Conservation (phyloP, 1,284 basidiomycete genomes). For the Amylostereum areolatum region DNA sequence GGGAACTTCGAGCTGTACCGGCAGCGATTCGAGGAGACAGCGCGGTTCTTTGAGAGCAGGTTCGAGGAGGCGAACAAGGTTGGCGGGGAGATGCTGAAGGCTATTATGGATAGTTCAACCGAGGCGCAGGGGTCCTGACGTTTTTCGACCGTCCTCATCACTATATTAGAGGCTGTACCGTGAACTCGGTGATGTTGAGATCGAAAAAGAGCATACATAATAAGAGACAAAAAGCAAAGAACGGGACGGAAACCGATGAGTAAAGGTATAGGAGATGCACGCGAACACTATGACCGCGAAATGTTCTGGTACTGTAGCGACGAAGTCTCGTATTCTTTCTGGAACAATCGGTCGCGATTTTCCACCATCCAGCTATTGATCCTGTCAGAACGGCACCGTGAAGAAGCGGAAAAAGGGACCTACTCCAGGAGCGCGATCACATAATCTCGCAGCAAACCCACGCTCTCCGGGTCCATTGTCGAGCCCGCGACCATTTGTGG, state of each 20-base stretch:
- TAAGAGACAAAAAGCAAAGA: too few species aligned
- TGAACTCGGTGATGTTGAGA: too few species aligned
- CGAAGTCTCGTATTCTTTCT: constrained; percentile 67
- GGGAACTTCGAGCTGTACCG: constrained; percentile 89
- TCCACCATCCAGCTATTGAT: constrained; percentile 57
- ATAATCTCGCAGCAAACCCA: constrained; percentile 82
- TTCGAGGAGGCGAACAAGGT: constrained; percentile 84
- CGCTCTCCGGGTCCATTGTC: constrained; percentile 86
- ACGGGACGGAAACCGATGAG: too few species aligned
- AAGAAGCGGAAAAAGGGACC: constrained; percentile 25
- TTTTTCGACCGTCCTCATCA: too few species aligned
- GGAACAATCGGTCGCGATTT: constrained; percentile 65
- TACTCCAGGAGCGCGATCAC: constrained; percentile 85
- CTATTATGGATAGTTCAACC: constrained; percentile 57
- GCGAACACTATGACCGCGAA: constrained; percentile 46
- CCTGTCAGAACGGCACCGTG: constrained; percentile 6
- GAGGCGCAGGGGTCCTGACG: neutral
- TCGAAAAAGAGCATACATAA: too few species aligned
- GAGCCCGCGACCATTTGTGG: constrained; percentile 86
- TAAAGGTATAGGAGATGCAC: neutral
- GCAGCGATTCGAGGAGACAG: constrained; percentile 77
- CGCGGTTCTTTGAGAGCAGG: constrained; percentile 79
- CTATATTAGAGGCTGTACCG: too few species aligned
- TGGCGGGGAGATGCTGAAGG: constrained; percentile 89
- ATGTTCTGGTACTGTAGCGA: constrained; percentile 72